These are phyloP conservation scores for Tricholoma furcatifolium DNA, from an alignment of 768 basidiomycete genomes.

Conservation along the genomic window DNA sequence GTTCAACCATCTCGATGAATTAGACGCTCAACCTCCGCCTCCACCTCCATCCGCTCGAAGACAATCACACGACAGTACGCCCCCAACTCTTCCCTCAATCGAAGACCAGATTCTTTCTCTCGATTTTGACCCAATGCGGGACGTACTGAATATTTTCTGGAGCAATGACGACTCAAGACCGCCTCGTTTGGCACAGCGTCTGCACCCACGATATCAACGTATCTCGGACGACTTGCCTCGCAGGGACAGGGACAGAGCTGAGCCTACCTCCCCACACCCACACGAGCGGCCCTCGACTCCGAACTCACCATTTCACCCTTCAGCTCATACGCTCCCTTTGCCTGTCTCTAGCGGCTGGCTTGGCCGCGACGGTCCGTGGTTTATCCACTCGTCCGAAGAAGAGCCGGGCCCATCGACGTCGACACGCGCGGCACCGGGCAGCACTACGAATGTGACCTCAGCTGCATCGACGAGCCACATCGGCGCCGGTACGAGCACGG, in stretches of 20 bases:
- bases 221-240: no score
- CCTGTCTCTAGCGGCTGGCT: background rate
- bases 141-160: conserved; percentile 5
- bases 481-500: background rate
- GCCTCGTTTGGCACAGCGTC: background rate
- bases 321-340: background rate
- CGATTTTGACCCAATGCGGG: conserved; percentile 7
- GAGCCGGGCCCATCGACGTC: background rate
- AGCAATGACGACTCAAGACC: background rate
- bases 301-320: background rate
- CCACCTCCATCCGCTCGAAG: background rate
- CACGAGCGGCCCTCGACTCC: no score
- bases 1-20: conserved; percentile 11
- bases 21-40: background rate
- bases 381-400: background rate
- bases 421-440: background rate
- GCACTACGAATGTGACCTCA: background rate
- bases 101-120: conserved; percentile 5
- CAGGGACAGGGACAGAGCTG: no score
- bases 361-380: conserved; percentile 1
- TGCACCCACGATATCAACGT: background rate
- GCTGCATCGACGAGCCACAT: background rate
- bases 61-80: background rate
- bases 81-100: conserved; percentile 15
- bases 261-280: no score